phyloP scores from a whole-genome alignment of 495 filamentous ascomycete species.

The Hypoxylon lienhwacheense region DNA sequence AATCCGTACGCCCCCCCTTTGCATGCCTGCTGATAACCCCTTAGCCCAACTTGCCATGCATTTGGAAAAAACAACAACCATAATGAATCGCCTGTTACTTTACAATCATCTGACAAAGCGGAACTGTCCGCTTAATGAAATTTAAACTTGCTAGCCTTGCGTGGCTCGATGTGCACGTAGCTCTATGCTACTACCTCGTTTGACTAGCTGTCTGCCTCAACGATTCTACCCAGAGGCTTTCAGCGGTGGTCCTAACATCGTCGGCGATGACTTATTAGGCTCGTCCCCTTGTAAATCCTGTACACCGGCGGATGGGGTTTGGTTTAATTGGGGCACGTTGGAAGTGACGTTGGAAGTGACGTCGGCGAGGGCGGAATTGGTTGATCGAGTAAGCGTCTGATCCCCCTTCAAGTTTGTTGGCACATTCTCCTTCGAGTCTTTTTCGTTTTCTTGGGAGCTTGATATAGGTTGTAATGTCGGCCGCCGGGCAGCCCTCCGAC shows the following conservation, averaged over 20 bases:
- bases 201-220: conserved; percentile 8
- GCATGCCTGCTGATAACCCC: conserved; percentile 21
- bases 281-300: background rate
- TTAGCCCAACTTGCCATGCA: conserved; percentile 21
- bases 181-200: conserved; percentile 10
- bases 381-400: conserved; percentile 15
- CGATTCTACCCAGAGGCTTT: conserved; percentile 17
- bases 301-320: background rate
- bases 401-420: conserved; percentile 2
- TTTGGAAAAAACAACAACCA: conserved; percentile 17
- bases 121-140: conserved; percentile 6
- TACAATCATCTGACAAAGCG: conserved; percentile 20
- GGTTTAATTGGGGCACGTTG: background rate
- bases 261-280: background rate
- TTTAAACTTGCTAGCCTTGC: background rate
- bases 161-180: conserved; percentile 1
- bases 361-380: conserved; percentile 22
- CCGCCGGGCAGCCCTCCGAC: conserved; percentile 21
- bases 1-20: conserved; percentile 27
- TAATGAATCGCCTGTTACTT: conserved; percentile 12
- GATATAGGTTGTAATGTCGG: conserved; percentile 28
- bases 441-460: conserved; percentile 31
- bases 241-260: conserved; percentile 7
- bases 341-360: conserved; percentile 14
- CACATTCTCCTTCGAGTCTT: conserved; percentile 25